These are phyloP conservation scores for Cucumis melo DNA, from an alignment of 306 rosid genomes.

Conservation along the genomic window DNA sequence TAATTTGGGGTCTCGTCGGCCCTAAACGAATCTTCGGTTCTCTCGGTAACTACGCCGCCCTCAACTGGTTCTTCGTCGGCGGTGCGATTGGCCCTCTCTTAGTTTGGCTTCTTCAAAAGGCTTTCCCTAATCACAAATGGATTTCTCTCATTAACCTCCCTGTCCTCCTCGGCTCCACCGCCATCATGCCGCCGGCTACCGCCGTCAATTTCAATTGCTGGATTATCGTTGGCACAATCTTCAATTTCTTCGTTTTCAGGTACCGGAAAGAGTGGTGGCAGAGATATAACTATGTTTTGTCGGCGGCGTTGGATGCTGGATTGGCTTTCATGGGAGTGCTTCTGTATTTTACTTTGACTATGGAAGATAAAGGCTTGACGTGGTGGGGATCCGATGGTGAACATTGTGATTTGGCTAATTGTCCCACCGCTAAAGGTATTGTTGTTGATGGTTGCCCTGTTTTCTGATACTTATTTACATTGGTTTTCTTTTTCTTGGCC, in stretches of 20 bases:
- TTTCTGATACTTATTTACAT: slow-evolving; percentile 4
- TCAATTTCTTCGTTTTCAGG: slow-evolving; percentile 20
- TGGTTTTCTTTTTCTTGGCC: background rate
- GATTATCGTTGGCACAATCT: slow-evolving; percentile 12
- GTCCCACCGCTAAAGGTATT: slow-evolving; percentile 57
- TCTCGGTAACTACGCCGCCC: slow-evolving; percentile 13
- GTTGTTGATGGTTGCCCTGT: slow-evolving; percentile 34
- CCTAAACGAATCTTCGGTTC: slow-evolving; percentile 21
- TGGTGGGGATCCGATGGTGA: slow-evolving; percentile 54
- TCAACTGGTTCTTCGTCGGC: slow-evolving; percentile 22
- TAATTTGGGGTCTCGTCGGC: slow-evolving; percentile 24
- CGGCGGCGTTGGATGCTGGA: slow-evolving; percentile 30
- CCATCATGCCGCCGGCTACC: slow-evolving; percentile 24
- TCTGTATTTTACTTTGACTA: slow-evolving; percentile 23
- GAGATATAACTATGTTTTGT: slow-evolving; percentile 26
- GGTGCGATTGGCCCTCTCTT: slow-evolving; percentile 19
- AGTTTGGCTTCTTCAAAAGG: slow-evolving; percentile 15
- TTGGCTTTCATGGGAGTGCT: slow-evolving; percentile 41
- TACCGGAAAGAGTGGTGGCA: slow-evolving; percentile 25
- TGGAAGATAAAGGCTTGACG: background rate
- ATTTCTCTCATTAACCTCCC: slow-evolving; percentile 22
- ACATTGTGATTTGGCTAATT: slow-evolving; percentile 34
- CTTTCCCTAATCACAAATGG: slow-evolving; percentile 19
- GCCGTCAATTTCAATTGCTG: slow-evolving; percentile 23
- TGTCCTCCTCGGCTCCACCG: slow-evolving; percentile 18